Base-by-base conservation (phyloP, 306 rosid genomes). In the Carpinus fangiana region DNA sequence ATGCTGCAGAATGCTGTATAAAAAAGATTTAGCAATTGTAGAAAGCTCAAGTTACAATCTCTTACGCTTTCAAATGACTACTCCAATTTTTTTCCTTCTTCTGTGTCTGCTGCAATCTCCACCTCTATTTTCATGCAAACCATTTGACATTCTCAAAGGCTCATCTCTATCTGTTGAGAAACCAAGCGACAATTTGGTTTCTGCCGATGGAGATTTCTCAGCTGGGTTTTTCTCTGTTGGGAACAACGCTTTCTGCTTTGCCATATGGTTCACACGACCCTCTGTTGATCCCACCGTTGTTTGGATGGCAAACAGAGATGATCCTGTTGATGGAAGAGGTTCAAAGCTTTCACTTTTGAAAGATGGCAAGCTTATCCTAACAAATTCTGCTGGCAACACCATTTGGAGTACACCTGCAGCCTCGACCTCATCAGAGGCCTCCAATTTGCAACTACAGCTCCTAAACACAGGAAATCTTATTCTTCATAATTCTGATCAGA, bases 301-400 rank as follows among this genome's bases (percentile, higher is more conserved):
- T 41, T 91, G 93, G 96, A 86, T 77, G 84, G 93, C 93, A 0
- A 89, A 89, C 23, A 80, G 93, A 1, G 86, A 87, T 77, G 36
- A 60, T 4, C 93, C 91, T 0, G 89, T 89, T 1, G 89, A 91
- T 17, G 90, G 90, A 0, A 84, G 72, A 83, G 51, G 41, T 55
- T 89, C 96, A 3, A 57, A 64, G 69, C 75, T 91, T 7, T 52
- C 82, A 1, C 86, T 91, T 53, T 57, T 36, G 4, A 86, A 78
- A 28, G 48, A 81, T 18, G 89, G 92, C 4, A 83, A 81, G 9
- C 84, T 91, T 34, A 59, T 87, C 36, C 46, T 89, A 28, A 76
- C 45, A 4, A 91, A 89, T 23, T 91, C 87, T 1, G 85, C 77
- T 16, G 66, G 70, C 48, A 78, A 45, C 69, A 50, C 62, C 0